Evolutionary conservation across 163 green algal genomes (phyloP), one percentile per base, ranked within the genome.

Genomic region (Chlamydomonas reinhardtii): DNA sequence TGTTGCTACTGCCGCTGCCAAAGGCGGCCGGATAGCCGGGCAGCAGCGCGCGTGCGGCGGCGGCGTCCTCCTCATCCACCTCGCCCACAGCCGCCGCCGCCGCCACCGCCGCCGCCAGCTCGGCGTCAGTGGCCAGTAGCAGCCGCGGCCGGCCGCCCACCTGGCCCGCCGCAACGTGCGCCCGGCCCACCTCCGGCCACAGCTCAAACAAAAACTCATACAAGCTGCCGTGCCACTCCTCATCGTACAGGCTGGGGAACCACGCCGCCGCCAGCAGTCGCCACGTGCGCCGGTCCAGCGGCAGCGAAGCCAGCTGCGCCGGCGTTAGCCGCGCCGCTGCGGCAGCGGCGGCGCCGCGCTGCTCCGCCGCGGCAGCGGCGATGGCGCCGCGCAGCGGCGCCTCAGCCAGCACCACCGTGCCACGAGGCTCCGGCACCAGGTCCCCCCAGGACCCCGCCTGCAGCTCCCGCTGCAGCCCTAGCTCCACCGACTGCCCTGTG

Each of bases 151-250:
- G 34, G 22, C 17, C 34, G 54, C 24, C 54, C 70, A 4, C 29
- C 22, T 24, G 68, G 15, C 9, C 52, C 12, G 34, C 70, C 0
- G 56, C 74, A 17, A 61, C 85, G 31, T 86, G 84, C 29, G 76
- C 84, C 2, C 59, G 64, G 14, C 76, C 85, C 9, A 90, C 85
- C 61, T 83, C 76, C 0, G 62, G 76, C 85, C 85, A 90, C n/a
- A 90, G 43, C 31, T 86, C 85, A 64, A 84, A 83, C 32, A 86
- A 25, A 43, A 90, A 90, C 52, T 90, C 85, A 43, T 76, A 86
- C 22, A 86, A 61, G 6, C 68, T 65, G 32, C 56, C 65, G 62
- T 90, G 85, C 85, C 85, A 90, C 11, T 80, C 85, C 16, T 78
- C 43, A 72, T 90, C 76, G 73, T 90, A 90, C 71, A 90, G 31